Base-by-base conservation (phyloP, 108 stramenopile genomes). In the Nitzschia sp. region DNA sequence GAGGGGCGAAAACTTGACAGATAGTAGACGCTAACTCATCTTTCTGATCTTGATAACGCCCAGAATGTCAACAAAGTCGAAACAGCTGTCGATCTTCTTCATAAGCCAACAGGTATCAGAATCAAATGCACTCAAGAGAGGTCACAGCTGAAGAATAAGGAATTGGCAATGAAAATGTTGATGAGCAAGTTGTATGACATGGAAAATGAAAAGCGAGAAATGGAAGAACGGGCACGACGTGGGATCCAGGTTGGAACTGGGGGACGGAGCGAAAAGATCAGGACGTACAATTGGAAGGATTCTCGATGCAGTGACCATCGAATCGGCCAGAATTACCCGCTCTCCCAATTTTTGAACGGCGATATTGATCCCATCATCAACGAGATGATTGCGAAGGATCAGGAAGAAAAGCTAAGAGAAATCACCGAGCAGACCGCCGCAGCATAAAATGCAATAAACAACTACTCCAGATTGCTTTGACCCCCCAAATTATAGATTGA, bases 21-120 rank as follows among this genome's bases (percentile, higher is more conserved):
- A n/a, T n/a, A n/a, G n/a, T n/a, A n/a, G n/a, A n/a, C n/a, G n/a
- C n/a, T n/a, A n/a, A n/a, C n/a, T n/a, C n/a, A n/a, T n/a, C n/a
- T n/a, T n/a, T n/a, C n/a, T n/a, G n/a, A n/a, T n/a, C n/a, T n/a
- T n/a, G n/a, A n/a, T n/a, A n/a, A n/a, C 48, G 9, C 19, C 22
- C 46, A 99, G 82, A 96, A 97, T 78, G 99, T 99, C 13, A 99
- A 99, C 83, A 99, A 97, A 73, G 98, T 98, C 22, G 99, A 99
- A 66, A 97, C 96, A 33, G 99, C 96, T 32, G 95, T 97, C 17
- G 92, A 96, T 68, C 44, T 99, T 34, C 79, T 91, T 13, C 99
- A 99, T 82, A 83, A 93, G 69, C 99, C 99, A 15, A 97, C 98
- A 23, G 98, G 98, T 19, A 92, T 96, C 30, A 80, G 94, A 9